Conservation (phyloP, 169 alveolate species). For the Plasmodium vinckei region DNA sequence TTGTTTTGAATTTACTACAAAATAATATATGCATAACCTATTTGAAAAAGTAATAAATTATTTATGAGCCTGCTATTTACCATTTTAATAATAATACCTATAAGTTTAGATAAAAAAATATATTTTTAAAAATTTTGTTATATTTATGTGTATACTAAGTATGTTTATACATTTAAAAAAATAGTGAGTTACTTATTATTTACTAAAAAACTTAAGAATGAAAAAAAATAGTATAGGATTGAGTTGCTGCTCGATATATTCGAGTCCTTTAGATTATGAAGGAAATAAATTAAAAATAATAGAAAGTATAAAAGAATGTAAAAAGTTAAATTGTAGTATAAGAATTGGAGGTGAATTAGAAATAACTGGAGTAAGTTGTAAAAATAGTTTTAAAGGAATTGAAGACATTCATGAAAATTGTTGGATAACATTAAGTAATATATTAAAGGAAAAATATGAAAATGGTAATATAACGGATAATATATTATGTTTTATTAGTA, state of each 20-base stretch:
- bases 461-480: conserved; percentile 8
- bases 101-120: too few relatives aligned
- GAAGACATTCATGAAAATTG: conserved; percentile 69
- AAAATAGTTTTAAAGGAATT: conserved; percentile 64
- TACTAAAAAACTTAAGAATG: background rate
- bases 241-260: conserved; percentile 68
- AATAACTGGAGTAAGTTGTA: conserved; percentile 70
- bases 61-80: too few relatives aligned
- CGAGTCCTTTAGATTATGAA: conserved; percentile 63
- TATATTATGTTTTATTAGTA: conserved; percentile 71
- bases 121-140: too few relatives aligned
- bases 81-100: too few relatives aligned
- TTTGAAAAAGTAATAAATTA: too few relatives aligned
- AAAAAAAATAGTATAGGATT: conserved; percentile 18
- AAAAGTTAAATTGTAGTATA: conserved; percentile 38
- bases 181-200: too few relatives aligned
- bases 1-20: too few relatives aligned
- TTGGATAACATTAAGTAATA: conserved; percentile 44
- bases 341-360: conserved; percentile 74
- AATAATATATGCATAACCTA: too few relatives aligned
- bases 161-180: too few relatives aligned
- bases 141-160: too few relatives aligned
- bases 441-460: conserved; percentile 47
- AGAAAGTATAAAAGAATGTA: conserved; percentile 69
- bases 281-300: conserved; percentile 40